A percentile compares a stretch with the other conserved stretches of the same genome.
Conservation (phyloP, 805 yeast genomes). For the Saturnispora besseyi region DNA sequence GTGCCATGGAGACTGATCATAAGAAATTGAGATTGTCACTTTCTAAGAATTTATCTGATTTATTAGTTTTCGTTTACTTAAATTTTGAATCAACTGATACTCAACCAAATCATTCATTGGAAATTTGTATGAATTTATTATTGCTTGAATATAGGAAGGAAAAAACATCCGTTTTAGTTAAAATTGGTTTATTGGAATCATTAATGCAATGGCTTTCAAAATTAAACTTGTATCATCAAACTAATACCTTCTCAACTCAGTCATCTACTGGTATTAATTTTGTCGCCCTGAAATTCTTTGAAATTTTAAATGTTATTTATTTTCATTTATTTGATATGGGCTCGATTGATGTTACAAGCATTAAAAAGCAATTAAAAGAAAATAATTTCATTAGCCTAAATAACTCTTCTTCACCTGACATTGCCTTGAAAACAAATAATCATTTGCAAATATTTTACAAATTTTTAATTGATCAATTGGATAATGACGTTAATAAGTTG, state of each 20-base stretch:
- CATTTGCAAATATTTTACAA: constrained; percentile 25
- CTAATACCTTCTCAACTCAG: constrained; percentile 20
- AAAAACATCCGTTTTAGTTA: constrained; percentile 9
- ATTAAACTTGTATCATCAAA: constrained; percentile 25
- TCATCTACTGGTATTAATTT: constrained; percentile 22
- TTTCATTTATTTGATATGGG: constrained; percentile 19
- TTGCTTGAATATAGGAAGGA: constrained; percentile 16
- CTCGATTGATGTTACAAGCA: constrained; percentile 9
- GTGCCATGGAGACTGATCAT: constrained; percentile 22
- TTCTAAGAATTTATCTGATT: constrained; percentile 26
- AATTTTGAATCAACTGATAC: constrained; percentile 22
- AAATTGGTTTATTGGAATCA: constrained; percentile 24
- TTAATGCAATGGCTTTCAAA: constrained; percentile 25
- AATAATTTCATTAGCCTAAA: constrained; percentile 10
- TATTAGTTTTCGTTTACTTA: constrained; percentile 26
- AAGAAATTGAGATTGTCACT: constrained; percentile 24
- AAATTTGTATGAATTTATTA: constrained; percentile 18
- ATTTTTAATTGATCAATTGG: constrained; percentile 24
- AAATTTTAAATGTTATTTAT: constrained; percentile 18
- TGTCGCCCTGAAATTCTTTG: constrained; percentile 23
- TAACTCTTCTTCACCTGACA: constrained; percentile 12
- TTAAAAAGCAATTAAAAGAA: constrained; percentile 15
- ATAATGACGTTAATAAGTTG: constrained; percentile 27
- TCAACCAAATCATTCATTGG: constrained; percentile 21
- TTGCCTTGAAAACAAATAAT: constrained; percentile 18